phyloP scores from a whole-genome alignment of 2,329 filamentous ascomycete species.

The Colletotrichum scovillei region DNA sequence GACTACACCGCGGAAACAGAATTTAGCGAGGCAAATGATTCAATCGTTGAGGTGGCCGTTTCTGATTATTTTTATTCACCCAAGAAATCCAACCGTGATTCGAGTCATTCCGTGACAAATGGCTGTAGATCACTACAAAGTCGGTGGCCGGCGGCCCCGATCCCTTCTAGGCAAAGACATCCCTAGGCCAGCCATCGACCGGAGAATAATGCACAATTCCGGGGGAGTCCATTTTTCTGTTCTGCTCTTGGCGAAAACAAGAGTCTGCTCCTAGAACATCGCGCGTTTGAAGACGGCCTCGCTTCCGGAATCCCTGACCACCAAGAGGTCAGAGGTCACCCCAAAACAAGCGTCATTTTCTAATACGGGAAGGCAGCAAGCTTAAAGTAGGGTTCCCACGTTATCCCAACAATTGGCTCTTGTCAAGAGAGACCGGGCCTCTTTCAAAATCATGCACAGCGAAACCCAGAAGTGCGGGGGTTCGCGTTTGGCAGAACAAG shows the following conservation, averaged over 20 bases:
- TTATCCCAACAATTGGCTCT: conserved; percentile 5
- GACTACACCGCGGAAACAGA: not conserved
- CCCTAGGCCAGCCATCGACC: conserved; percentile 3
- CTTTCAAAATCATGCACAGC: conserved; percentile 14
- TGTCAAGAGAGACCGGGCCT: conserved; percentile 6
- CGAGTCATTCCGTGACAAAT: conserved; percentile 28
- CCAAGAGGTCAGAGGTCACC: not conserved
- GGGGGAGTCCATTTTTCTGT: conserved; percentile 21
- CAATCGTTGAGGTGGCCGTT: not conserved
- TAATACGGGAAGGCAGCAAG: conserved; percentile 7
- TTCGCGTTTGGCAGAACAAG: conserved; percentile 14
- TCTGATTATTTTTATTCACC: not conserved
- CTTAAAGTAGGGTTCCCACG: conserved; percentile 8
- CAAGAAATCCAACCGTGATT: not conserved
- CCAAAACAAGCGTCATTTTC: not conserved
- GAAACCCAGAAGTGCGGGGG: conserved; percentile 13
- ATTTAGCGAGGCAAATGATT: not conserved
- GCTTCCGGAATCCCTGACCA: not conserved
- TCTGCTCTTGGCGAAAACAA: conserved; percentile 27
- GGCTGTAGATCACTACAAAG: not conserved
- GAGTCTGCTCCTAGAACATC: conserved; percentile 3
- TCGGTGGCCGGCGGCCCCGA: conserved; percentile 17
- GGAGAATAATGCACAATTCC: conserved; percentile 12
- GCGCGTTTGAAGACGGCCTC: conserved; percentile 21
- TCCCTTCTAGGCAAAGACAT: not conserved